These are phyloP conservation scores for Rubus parviflorus DNA, from an alignment of 306 rosid species.

Conservation along the genomic window DNA sequence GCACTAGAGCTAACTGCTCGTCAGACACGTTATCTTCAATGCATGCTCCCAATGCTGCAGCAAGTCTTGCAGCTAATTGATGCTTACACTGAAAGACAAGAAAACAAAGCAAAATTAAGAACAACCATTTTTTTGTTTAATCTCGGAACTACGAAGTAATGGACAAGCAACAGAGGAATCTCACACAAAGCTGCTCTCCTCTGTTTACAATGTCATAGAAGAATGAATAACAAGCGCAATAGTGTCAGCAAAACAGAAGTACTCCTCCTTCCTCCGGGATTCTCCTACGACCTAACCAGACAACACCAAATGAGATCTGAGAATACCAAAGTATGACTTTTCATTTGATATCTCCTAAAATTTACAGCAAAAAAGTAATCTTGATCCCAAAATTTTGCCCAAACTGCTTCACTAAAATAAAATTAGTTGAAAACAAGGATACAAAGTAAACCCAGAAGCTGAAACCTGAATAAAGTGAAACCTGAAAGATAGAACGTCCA, in stretches of 20 bases:
- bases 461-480: slow-evolving; percentile 8
- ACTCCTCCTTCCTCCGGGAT: slow-evolving; percentile 77
- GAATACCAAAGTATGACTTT: not conserved
- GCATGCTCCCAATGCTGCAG: slow-evolving; percentile 68
- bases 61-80: slow-evolving; percentile 85
- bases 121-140: not conserved
- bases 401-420: not conserved
- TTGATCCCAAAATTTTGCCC: no score
- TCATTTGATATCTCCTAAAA: not conserved
- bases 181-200: slow-evolving; percentile 88
- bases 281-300: slow-evolving; percentile 70
- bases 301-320: not conserved
- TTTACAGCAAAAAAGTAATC: not conserved
- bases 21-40: slow-evolving; percentile 71
- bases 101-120: not conserved
- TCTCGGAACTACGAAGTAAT: not conserved
- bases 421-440: not conserved
- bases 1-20: slow-evolving; percentile 66
- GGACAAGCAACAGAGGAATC: slow-evolving; percentile 28
- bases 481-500: slow-evolving; percentile 85
- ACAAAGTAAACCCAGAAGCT: slow-evolving; percentile 7
- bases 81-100: slow-evolving; percentile 69
- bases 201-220: slow-evolving; percentile 79
- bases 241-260: slow-evolving; percentile 72
- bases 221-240: slow-evolving; percentile 86